Evolutionary conservation across 768 basidiomycete genomes (phyloP).

Genomic region (Tulasnella sp.): DNA sequence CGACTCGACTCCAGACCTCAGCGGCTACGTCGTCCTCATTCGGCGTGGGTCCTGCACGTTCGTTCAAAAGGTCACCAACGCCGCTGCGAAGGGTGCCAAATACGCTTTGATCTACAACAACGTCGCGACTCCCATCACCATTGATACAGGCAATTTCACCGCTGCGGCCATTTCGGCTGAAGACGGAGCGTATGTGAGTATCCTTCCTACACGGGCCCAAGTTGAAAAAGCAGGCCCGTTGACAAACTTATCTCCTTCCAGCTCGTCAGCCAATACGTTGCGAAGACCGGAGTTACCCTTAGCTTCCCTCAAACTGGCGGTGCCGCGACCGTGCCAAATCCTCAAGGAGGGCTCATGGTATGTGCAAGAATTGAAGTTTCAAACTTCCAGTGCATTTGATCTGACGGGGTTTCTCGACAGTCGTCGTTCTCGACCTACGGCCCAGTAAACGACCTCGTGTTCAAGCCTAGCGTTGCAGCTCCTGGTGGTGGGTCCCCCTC

Average conservation of each 20-base stretch:
- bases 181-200: slow-evolving; percentile 30
- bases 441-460: slow-evolving; percentile 25
- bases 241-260: not conserved
- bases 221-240: not conserved
- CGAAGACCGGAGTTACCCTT: not conserved
- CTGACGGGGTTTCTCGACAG: not conserved
- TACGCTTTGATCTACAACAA: slow-evolving; percentile 33
- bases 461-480: slow-evolving; percentile 23
- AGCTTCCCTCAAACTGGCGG: slow-evolving; percentile 11
- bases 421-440: slow-evolving; percentile 24
- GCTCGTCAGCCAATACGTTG: slow-evolving; percentile 1
- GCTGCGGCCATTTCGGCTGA: slow-evolving; percentile 41
- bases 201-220: no score
- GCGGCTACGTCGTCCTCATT: slow-evolving; percentile 25
- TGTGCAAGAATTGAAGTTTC: not conserved
- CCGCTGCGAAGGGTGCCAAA: slow-evolving; percentile 42
- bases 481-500: slow-evolving; percentile 16
- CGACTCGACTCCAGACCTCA: slow-evolving; percentile 23
- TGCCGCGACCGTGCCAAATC: not conserved
- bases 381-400: not conserved
- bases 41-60: slow-evolving; percentile 27
- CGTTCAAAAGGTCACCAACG: slow-evolving; percentile 39
- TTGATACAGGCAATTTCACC: slow-evolving; percentile 21
- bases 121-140: slow-evolving; percentile 29
- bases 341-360: slow-evolving; percentile 20